phyloP scores from a whole-genome alignment of 1,284 basidiomycete genomes.

The Coriolopsis trogii region DNA sequence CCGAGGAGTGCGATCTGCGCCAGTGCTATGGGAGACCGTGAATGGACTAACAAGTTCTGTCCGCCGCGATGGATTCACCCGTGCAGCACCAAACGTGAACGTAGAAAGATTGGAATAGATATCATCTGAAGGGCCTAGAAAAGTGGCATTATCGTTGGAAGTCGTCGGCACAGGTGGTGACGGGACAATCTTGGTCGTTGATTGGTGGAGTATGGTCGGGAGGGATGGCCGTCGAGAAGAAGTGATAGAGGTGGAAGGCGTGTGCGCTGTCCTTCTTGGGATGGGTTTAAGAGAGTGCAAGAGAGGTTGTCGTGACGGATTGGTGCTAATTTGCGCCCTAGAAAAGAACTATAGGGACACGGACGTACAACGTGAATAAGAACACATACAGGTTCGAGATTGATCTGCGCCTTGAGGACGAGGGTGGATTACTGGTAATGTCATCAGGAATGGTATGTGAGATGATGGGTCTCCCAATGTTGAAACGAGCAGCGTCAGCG shows the following conservation, averaged over 20 bases:
- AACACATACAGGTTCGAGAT: conserved; percentile 35
- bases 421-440: conserved; percentile 15
- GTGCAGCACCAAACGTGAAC: conserved; percentile 44
- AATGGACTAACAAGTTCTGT: conserved; percentile 36
- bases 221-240: conserved; percentile 29
- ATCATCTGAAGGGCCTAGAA: conserved; percentile 30
- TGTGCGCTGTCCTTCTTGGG: conserved; percentile 30
- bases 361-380: too few species aligned
- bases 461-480: conserved; percentile 31
- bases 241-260: conserved; percentile 26
- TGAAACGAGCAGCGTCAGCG: conserved; percentile 27
- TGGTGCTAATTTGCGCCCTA: conserved; percentile 25
- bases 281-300: conserved; percentile 23
- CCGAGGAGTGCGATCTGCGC: conserved; percentile 39
- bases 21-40: conserved; percentile 27
- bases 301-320: conserved; percentile 26
- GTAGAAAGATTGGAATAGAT: conserved; percentile 41
- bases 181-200: conserved; percentile 17
- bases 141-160: background rate
- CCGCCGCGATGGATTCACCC: conserved; percentile 23
- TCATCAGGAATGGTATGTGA: conserved; percentile 29
- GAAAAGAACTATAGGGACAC: conserved; percentile 11
- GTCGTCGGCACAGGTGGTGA: conserved; percentile 13
- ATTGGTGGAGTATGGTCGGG: conserved; percentile 31
- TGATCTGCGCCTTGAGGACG: conserved; percentile 30